Conservation (phyloP, 345 rosid species). For the Theobroma cacao region DNA sequence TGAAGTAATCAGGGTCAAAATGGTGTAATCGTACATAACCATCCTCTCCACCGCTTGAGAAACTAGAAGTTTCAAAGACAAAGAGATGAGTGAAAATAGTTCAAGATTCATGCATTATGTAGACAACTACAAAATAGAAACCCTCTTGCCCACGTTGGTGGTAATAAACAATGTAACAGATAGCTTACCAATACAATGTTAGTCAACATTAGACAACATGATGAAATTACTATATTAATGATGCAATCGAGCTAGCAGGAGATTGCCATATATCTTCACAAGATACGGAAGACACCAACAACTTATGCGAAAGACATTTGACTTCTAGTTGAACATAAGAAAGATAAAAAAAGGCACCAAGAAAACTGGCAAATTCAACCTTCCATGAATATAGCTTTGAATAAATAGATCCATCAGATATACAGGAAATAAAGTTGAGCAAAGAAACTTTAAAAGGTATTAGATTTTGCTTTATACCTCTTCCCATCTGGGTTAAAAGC, state of each 20-base stretch:
- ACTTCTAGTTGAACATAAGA: background rate
- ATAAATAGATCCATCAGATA: background rate
- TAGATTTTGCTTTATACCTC: slow-evolving; percentile 50
- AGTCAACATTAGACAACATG: background rate
- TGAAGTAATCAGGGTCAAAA: slow-evolving; percentile 81
- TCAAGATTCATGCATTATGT: background rate
- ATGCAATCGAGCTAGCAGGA: background rate
- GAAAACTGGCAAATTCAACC: background rate
- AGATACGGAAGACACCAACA: background rate
- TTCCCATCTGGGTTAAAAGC: slow-evolving; percentile 95
- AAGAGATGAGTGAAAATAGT: background rate
- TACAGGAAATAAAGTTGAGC: background rate
- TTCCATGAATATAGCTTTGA: background rate
- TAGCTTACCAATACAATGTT: background rate
- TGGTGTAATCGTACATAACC: slow-evolving; percentile 96
- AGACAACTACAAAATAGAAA: background rate
- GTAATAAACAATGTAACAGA: background rate
- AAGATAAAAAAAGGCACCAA: background rate
- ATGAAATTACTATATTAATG: background rate
- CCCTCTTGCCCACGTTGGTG: too few species aligned
- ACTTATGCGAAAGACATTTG: background rate
- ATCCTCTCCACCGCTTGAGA: slow-evolving; percentile 97
- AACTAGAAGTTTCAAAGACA: slow-evolving; percentile 38
- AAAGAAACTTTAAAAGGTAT: background rate
- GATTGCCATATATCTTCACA: background rate